A percentile compares a stretch with the other conserved stretches of the same genome.
Evolutionary conservation across 805 yeast genomes (phyloP).

Genomic region (Cephaloascus albidus): DNA sequence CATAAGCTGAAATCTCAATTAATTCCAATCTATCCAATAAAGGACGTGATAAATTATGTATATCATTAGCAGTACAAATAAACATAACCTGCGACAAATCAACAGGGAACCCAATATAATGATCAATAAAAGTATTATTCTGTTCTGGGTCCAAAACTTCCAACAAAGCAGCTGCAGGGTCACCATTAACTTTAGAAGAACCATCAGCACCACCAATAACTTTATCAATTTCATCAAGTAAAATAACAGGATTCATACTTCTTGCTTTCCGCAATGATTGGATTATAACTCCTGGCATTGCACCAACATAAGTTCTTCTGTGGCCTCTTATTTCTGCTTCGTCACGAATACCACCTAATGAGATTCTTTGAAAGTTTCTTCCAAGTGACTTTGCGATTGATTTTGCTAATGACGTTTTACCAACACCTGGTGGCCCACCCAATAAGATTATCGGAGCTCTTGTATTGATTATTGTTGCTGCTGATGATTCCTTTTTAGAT

Average conservation of each 20-base stretch:
- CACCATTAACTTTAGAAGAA: constrained; percentile 52
- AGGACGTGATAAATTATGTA: constrained; percentile 64
- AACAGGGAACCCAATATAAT: constrained; percentile 77
- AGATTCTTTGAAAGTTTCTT: constrained; percentile 67
- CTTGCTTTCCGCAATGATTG: constrained; percentile 71
- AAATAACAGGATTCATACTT: constrained; percentile 73
- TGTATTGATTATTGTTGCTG: constrained; percentile 2
- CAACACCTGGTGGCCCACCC: constrained; percentile 93
- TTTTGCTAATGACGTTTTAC: constrained; percentile 80
- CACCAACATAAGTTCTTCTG: constrained; percentile 84
- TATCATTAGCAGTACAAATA: constrained; percentile 80
- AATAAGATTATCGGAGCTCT: constrained; percentile 70
- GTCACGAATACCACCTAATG: constrained; percentile 82
- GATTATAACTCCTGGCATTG: constrained; percentile 79
- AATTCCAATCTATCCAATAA: constrained; percentile 78
- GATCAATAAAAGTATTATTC: constrained; percentile 67
- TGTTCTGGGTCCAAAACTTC: constrained; percentile 92
- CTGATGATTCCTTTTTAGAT: not conserved
- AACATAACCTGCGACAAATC: constrained; percentile 76
- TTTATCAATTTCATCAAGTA: constrained; percentile 82
- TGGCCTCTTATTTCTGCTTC: constrained; percentile 89
- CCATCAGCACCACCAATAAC: constrained; percentile 44
- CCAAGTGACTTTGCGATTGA: constrained; percentile 71
- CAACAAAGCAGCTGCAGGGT: constrained; percentile 81
- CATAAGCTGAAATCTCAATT: constrained; percentile 72